A percentile compares a stretch with the other conserved stretches of the same genome.
phyloP scores from a whole-genome alignment of 768 basidiomycete species.

The Tricholoma sp. region DNA sequence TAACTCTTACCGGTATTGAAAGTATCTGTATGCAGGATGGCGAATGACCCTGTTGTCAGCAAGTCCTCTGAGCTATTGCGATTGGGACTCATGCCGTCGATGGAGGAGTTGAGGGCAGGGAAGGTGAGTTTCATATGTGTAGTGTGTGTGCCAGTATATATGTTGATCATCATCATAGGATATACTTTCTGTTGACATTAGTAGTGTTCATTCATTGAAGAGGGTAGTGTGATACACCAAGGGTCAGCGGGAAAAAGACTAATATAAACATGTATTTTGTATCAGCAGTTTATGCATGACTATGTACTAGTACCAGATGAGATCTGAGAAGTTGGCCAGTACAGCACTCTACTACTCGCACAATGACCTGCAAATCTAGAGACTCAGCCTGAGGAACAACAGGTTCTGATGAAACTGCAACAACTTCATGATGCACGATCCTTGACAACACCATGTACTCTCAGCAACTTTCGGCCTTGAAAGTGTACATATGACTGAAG shows the following conservation, averaged over 20 bases:
- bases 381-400: no score
- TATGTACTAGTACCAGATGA: neutral
- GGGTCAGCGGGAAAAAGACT: neutral
- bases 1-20: neutral
- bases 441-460: no score
- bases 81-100: conserved; percentile 74
- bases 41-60: conserved; percentile 73
- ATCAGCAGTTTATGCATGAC: neutral
- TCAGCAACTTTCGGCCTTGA: no score
- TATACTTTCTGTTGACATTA: conserved; percentile 37
- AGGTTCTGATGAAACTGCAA: no score
- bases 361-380: no score
- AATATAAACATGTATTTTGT: neutral
- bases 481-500: no score
- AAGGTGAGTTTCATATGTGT: conserved; percentile 40
- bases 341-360: no score
- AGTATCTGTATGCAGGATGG: conserved; percentile 47
- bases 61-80: conserved; percentile 76
- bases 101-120: conserved; percentile 66
- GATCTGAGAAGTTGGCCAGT: no score
- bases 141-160: conserved; percentile 1
- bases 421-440: no score
- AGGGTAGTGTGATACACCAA: no score
- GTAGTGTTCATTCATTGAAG: conserved; percentile 15
- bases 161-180: conserved; percentile 24